Evolutionary conservation across 768 basidiomycete species (phyloP).

Genomic region (Lentinula detonsa): DNA sequence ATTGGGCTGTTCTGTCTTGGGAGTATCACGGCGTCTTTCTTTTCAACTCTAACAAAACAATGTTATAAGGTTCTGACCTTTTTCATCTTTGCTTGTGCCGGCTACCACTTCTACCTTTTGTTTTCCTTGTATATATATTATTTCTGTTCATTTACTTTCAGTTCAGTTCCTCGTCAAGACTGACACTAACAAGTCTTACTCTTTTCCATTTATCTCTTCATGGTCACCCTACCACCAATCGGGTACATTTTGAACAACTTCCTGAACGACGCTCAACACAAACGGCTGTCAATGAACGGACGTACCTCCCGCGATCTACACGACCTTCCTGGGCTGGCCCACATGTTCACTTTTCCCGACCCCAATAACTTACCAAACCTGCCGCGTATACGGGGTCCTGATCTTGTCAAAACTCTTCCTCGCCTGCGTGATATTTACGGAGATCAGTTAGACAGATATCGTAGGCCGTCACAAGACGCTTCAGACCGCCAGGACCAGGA

Average conservation of each 20-base stretch:
- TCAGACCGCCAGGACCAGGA: neutral
- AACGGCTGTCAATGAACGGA: neutral
- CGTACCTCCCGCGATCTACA: neutral
- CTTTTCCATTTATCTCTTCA: neutral
- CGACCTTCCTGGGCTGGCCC: neutral
- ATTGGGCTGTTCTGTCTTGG: neutral
- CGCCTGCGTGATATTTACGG: neutral
- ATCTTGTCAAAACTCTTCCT: neutral
- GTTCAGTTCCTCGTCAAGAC: neutral
- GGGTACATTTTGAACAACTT: neutral
- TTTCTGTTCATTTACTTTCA: neutral
- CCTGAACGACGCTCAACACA: neutral
- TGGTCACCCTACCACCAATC: slow-evolving; percentile 1
- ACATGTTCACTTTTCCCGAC: neutral
- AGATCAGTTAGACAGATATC: slow-evolving; percentile 1
- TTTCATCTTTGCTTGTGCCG: neutral
- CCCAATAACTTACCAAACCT: neutral
- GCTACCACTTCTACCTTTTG: neutral
- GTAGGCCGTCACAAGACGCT: neutral
- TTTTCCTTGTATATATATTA: slow-evolving; percentile 2
- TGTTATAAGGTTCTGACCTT: neutral
- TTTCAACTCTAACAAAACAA: neutral
- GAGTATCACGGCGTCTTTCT: neutral
- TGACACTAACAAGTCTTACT: neutral
- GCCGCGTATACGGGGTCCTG: slow-evolving; percentile 1